phyloP scores from a whole-genome alignment of 805 yeast genomes.

The Yarrowia sp. region DNA sequence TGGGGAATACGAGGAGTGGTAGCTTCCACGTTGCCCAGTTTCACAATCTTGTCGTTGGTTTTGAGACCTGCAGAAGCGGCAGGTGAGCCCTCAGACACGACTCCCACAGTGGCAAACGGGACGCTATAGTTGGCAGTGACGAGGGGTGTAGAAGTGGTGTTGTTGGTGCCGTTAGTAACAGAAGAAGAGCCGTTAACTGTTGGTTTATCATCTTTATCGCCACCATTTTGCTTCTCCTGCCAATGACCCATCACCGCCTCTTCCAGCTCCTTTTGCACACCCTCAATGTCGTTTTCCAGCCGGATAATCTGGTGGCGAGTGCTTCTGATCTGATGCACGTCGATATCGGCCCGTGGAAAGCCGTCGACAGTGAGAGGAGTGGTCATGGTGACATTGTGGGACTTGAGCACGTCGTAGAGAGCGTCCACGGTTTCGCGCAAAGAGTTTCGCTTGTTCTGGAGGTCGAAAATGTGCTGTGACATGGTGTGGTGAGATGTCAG shows the following conservation, averaged over 20 bases:
- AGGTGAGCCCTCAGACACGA: slow-evolving; percentile 63
- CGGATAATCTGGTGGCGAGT: slow-evolving; percentile 69
- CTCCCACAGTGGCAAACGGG: slow-evolving; percentile 53
- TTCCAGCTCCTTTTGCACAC: slow-evolving; percentile 58
- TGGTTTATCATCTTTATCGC: too few species aligned
- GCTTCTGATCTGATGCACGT: slow-evolving; percentile 70
- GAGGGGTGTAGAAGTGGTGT: not conserved
- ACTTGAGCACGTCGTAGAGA: slow-evolving; percentile 55
- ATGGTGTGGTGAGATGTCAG: not conserved
- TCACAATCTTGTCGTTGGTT: slow-evolving; percentile 61
- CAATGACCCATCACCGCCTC: slow-evolving; percentile 55
- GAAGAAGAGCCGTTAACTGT: not conserved
- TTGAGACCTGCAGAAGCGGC: slow-evolving; percentile 62
- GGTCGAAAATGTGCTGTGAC: slow-evolving; percentile 39
- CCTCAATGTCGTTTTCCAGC: slow-evolving; percentile 70
- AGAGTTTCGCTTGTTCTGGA: slow-evolving; percentile 43
- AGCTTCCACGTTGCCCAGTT: slow-evolving; percentile 62
- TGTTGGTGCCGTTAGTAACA: not conserved
- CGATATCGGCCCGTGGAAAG: slow-evolving; percentile 84
- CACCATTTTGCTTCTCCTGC: not conserved
- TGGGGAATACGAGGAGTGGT: slow-evolving; percentile 53
- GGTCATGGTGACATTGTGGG: slow-evolving; percentile 64
- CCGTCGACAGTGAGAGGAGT: slow-evolving; percentile 77
- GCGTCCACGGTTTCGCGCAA: slow-evolving; percentile 55
- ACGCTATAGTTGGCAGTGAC: not conserved